Conservation (phyloP, 169 alveolate species). For the Cryptosporidium bovis region DNA sequence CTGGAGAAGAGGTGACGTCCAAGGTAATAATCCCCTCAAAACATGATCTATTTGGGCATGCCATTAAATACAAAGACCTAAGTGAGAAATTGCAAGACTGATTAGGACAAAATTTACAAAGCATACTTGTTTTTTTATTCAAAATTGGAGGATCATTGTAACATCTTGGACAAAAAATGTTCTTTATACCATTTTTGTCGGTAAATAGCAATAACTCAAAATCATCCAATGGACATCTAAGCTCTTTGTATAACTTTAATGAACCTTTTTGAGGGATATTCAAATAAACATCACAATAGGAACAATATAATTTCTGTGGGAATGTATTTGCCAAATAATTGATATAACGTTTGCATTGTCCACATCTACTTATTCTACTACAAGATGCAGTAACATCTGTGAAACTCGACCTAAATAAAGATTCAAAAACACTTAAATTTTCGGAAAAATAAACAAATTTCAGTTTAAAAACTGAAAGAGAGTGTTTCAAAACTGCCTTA, state of each 20-base stretch:
- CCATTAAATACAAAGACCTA: constrained; percentile 42
- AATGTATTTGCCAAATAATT: constrained; percentile 75
- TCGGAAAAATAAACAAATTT: constrained; percentile 85
- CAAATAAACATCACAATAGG: constrained; percentile 81
- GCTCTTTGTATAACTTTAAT: constrained; percentile 82
- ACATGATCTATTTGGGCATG: constrained; percentile 41
- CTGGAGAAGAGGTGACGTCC: constrained; percentile 35
- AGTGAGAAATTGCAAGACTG: constrained; percentile 28
- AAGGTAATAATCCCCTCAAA: constrained; percentile 43
- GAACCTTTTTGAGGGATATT: constrained; percentile 84
- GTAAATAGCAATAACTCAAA: constrained; percentile 81
- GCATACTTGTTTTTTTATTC: constrained; percentile 32
- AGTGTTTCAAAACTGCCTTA: constrained; percentile 85
- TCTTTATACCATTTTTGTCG: constrained; percentile 75
- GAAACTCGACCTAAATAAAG: constrained; percentile 78
- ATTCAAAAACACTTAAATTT: constrained; percentile 82
- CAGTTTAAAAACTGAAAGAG: constrained; percentile 86
- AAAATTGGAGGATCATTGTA: constrained; percentile 84
- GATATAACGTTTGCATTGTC: constrained; percentile 84
- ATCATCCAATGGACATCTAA: constrained; percentile 85
- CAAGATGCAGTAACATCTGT: constrained; percentile 78
- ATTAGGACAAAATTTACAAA: constrained; percentile 51
- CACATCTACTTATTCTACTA: constrained; percentile 81
- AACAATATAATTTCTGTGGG: constrained; percentile 82
- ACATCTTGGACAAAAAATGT: constrained; percentile 83